Base-by-base conservation (phyloP, 257 asterid species). In the Petrea volubilis region DNA sequence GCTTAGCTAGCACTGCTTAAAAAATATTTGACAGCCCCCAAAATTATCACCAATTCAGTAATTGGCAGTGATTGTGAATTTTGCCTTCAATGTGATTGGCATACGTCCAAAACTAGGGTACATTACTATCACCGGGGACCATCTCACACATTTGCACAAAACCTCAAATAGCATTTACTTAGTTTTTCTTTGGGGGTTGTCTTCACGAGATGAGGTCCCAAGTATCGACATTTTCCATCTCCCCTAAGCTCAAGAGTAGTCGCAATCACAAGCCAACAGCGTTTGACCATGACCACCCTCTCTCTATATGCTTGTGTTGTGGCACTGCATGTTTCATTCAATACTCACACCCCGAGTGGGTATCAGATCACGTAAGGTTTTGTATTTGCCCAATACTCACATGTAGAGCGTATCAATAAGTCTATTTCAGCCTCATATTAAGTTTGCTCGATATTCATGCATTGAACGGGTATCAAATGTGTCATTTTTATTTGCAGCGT, bases 211-310 rank as follows among this genome's bases (percentile, higher is more conserved):
- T 38, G 1, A 34, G 33, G 6, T 6, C 21, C 27, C 11, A 15
- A 17, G 6, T 67, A 49, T 25, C 24, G 9, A 1, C 21, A 6
- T 24, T 21, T 33, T 23, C 15, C 46, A 17, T 25, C 64, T 55
- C 5, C 52, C 58, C 3, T 18, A 1, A 2, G 28, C 13, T 63
- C 15, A n/a, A n/a, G n/a, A n/a, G n/a, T 52, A 36, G 77, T 72
- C 78, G 36, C 70, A 63, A 72, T 63, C 77, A 63, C 33, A 24
- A 13, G 20, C 27, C 61, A n/a, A 21, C 52, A 64, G 29, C 8
- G 23, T 73, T 73, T 64, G 67, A 64, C 67, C 60, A 73, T 49
- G 41, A 34, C 36, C 21, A 3, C 23, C 21, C n/a, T n/a, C n/a
- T n/a, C n/a, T n/a, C n/a, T n/a, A n/a, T n/a, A n/a, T n/a, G n/a